Conservation (phyloP, 768 basidiomycete genomes). For the Phlegmacium glaucopus region DNA sequence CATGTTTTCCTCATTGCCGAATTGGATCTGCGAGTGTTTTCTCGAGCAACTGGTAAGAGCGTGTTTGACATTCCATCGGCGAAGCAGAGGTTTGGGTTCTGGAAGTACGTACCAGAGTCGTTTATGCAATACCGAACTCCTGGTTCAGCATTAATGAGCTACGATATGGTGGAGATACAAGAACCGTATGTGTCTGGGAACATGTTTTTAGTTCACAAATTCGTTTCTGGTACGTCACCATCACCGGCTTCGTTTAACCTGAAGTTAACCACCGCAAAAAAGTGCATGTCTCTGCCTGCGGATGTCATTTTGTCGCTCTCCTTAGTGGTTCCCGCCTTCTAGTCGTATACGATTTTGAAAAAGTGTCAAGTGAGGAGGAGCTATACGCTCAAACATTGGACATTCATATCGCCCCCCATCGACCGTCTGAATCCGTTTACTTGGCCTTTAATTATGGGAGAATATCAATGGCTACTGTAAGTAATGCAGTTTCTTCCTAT, state of each 20-base stretch:
- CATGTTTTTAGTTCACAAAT: constrained; percentile 36
- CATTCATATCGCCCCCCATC: constrained; percentile 37
- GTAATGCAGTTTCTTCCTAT: too few relatives aligned
- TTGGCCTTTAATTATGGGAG: constrained; percentile 44
- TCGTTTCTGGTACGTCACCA: constrained; percentile 41
- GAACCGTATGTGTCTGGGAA: constrained; percentile 5
- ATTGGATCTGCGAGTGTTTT: constrained; percentile 42
- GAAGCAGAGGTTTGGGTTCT: constrained; percentile 30
- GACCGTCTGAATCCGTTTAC: constrained; percentile 37
- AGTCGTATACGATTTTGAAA: constrained; percentile 40
- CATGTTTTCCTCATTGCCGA: constrained; percentile 67
- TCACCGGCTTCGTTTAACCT: too few relatives aligned
- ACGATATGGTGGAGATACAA: constrained; percentile 8
- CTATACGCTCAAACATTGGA: constrained; percentile 34
- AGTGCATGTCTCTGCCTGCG: constrained; percentile 48
- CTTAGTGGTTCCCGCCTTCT: constrained; percentile 37
- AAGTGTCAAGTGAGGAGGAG: constrained; percentile 25
- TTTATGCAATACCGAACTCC: background rate
- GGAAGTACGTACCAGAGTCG: constrained; percentile 26
- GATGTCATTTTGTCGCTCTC: constrained; percentile 41
- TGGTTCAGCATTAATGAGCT: background rate
- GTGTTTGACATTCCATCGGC: constrained; percentile 41
- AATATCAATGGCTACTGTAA: constrained; percentile 48
- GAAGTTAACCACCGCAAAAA: background rate
- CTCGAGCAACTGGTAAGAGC: constrained; percentile 39